A percentile compares a stretch with the other conserved stretches of the same genome.
phyloP scores from a whole-genome alignment of 352 stramenopile species.

The Phytophthora crassamura region DNA sequence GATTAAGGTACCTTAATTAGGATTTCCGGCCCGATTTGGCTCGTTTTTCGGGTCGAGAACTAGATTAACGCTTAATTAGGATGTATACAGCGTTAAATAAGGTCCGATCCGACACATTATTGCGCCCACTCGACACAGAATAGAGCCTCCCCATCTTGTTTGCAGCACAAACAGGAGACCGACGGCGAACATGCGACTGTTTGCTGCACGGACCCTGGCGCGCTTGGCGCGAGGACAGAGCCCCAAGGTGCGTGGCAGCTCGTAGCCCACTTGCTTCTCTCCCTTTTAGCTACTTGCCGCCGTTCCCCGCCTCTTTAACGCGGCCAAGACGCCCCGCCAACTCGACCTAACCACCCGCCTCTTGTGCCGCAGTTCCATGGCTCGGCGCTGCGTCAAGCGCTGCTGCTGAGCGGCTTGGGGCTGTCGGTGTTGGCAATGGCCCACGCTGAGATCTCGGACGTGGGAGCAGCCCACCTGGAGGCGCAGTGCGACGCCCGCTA shows the following conservation, averaged over 20 bases:
- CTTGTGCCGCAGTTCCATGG: slow-evolving; percentile 28
- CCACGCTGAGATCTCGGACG: slow-evolving; percentile 36
- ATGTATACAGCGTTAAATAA: too few relatives aligned
- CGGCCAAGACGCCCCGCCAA: slow-evolving; percentile 8
- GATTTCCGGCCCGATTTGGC: too few relatives aligned
- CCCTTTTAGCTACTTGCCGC: background rate
- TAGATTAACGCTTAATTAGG: too few relatives aligned
- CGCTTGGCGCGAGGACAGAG: slow-evolving; percentile 35
- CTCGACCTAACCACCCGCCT: slow-evolving; percentile 7
- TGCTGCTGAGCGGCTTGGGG: slow-evolving; percentile 56
- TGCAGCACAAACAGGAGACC: too few relatives aligned
- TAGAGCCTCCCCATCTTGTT: too few relatives aligned
- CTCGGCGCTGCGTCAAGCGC: slow-evolving; percentile 48
- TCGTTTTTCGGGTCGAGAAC: too few relatives aligned
- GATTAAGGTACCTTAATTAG: too few relatives aligned
- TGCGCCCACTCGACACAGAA: too few relatives aligned
- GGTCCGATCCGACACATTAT: too few relatives aligned
- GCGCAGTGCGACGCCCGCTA: slow-evolving; percentile 68
- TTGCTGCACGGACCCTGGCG: slow-evolving; percentile 38
- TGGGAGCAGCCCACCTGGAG: slow-evolving; percentile 25
- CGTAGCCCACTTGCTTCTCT: background rate
- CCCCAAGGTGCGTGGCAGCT: slow-evolving; percentile 34
- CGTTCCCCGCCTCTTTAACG: background rate
- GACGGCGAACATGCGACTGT: slow-evolving; percentile 37
- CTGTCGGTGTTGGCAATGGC: slow-evolving; percentile 56